Evolutionary conservation across 306 rosid species (phyloP), one percentile per base, ranked within the genome.

Genomic region (Castanopsis chinensis): DNA sequence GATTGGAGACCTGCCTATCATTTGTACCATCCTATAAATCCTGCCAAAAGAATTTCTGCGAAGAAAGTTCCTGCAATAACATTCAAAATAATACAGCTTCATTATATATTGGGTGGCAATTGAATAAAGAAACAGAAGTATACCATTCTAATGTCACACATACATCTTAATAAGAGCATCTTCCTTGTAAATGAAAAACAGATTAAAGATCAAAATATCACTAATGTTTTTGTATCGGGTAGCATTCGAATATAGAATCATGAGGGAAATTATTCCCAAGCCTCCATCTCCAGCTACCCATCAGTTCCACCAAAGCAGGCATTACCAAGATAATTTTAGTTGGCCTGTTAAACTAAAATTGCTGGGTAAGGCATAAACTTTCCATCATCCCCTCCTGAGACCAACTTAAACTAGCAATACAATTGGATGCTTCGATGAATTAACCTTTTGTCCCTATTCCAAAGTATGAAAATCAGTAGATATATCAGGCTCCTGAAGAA

Each of bases 1-100:
- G 72, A 71, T 84, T 76, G 78, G 79, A 80, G 79, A 77, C 80
- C 82, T 79, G 76, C 60, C 80, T 79, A 57, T 65, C 83, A 57
- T 68, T 28, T 74, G 78, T 71, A 81, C 81, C 81, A 74, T 76
- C 63, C 60, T 51, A 64, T 73, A 69, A 60, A 76, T 82, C 76
- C 83, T 82, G 73, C 83, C 88, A 80, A 80, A 83, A 86, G 43
- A 85, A 79, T 55, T 76, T 80, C 87, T 77, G 61, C 78, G 55
- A 28, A 49, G 20, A 68, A 70, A 76, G 77, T 63, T 70, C 88
- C 92, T 87, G 90, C 89, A 86, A 81, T 33, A 68, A 32, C 49
- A 54, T 45, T 76, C 32, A 76, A 14, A 80, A 74, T 58, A 70
- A 70, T 21, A 12, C 15, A 20, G 52, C 61, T 67, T 53, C 41